These are phyloP conservation scores for Guyanaporus albipodus DNA, from an alignment of 768 basidiomycete genomes.

Conservation along the genomic window DNA sequence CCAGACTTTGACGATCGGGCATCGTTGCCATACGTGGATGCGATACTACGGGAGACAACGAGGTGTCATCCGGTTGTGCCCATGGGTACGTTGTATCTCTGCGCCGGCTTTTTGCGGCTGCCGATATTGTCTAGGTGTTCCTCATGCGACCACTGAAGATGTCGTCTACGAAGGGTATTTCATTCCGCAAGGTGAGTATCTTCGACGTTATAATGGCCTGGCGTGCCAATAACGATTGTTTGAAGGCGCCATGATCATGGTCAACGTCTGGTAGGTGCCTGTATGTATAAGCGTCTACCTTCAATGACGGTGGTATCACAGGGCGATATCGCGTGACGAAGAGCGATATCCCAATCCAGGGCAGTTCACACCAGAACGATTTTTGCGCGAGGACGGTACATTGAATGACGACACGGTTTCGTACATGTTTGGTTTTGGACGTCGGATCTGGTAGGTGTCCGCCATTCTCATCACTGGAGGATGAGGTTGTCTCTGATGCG, in stretches of 20 bases:
- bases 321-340: conserved; percentile 42
- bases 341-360: conserved; percentile 32
- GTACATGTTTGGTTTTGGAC: conserved; percentile 21
- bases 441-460: conserved; percentile 20
- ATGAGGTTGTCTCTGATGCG: background rate
- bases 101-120: no score
- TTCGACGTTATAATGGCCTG: no score
- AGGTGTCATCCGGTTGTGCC: conserved; percentile 27
- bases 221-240: background rate
- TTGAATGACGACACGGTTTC: conserved; percentile 11
- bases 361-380: conserved; percentile 37
- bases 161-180: conserved; percentile 35
- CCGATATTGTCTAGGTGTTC: conserved; percentile 31
- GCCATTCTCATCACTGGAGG: background rate
- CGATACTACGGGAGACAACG: conserved; percentile 32
- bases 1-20: conserved; percentile 30
- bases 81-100: conserved; percentile 14
- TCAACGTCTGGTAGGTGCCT: conserved; percentile 11
- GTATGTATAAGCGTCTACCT: no score
- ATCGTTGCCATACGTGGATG: conserved; percentile 32
- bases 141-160: conserved; percentile 37
- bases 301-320: conserved; percentile 1
- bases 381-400: conserved; percentile 21
- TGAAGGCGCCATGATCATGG: conserved; percentile 8
- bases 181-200: conserved; percentile 26